Conservation (phyloP, 2,329 filamentous ascomycete species). For the Plectosphaerella cucumerina region DNA sequence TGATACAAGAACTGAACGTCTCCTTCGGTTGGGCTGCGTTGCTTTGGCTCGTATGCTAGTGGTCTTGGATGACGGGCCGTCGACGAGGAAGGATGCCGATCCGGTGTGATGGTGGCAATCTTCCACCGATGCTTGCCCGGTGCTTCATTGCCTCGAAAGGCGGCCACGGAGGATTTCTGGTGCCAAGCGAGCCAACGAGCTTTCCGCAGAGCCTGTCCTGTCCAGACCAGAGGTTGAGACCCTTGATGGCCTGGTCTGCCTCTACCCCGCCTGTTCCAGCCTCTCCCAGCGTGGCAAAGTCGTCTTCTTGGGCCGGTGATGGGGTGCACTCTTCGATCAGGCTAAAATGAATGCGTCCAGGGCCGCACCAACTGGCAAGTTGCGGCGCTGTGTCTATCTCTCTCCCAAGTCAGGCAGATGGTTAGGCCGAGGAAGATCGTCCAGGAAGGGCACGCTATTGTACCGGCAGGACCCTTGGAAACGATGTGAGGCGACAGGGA, state of each 20-base stretch:
- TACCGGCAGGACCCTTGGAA: slow-evolving; percentile 1
- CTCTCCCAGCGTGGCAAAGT: no score
- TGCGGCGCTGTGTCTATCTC: background rate
- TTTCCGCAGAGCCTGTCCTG: background rate
- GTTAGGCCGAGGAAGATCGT: background rate
- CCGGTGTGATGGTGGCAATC: no score
- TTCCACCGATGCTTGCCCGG: no score
- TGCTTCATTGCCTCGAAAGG: background rate
- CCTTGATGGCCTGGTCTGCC: background rate
- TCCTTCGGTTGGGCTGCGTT: no score
- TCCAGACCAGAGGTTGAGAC: background rate
- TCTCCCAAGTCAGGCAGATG: background rate
- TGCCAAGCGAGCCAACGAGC: background rate
- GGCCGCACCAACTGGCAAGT: background rate
- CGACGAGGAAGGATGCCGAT: no score
- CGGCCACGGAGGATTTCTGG: background rate
- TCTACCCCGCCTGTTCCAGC: no score
- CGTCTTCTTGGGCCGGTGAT: no score
- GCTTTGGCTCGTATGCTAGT: no score
- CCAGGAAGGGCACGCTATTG: background rate
- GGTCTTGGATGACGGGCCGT: no score
- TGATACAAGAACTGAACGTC: no score
- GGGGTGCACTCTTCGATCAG: background rate
- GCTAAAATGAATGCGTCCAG: background rate
- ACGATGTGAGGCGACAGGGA: slow-evolving; percentile 4